Percentiles rank a stretch among this genome's conserved stretches.
phyloP scores from a whole-genome alignment of 805 yeast species.

The Ogataea nakhonphanomensis region DNA sequence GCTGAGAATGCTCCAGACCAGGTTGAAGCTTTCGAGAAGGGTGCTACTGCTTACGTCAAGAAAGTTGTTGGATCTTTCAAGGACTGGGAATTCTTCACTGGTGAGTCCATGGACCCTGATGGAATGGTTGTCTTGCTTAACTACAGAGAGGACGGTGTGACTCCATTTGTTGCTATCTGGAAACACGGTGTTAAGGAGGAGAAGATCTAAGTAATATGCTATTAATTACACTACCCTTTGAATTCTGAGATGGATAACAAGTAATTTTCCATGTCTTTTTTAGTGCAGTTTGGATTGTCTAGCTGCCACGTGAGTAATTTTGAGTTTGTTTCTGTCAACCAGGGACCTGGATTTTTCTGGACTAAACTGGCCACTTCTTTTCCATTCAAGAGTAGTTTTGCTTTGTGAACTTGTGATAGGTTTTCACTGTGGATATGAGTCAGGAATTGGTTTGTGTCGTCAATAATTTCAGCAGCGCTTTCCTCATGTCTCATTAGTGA shows the following conservation, averaged over 20 bases:
- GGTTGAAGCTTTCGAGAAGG: constrained; percentile 90
- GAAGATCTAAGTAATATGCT: constrained; percentile 65
- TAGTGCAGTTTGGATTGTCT: constrained; percentile 57
- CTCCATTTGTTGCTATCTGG: constrained; percentile 98
- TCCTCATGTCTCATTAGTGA: constrained; percentile 14
- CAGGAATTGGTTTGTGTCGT: background rate
- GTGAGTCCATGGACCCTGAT: constrained; percentile 99
- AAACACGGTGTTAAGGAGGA: constrained; percentile 92
- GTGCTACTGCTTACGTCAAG: constrained; percentile 94
- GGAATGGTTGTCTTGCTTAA: constrained; percentile 96
- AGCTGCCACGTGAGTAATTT: constrained; percentile 71
- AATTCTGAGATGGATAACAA: constrained; percentile 18
- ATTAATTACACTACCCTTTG: background rate
- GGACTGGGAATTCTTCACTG: constrained; percentile 99
- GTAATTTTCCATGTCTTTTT: constrained; percentile 53
- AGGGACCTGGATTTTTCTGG: constrained; percentile 74
- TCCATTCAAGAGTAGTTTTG: constrained; percentile 75
- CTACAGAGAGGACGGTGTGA: constrained; percentile 99
- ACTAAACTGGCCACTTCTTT: constrained; percentile 54
- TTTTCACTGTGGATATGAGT: constrained; percentile 20
- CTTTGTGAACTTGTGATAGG: constrained; percentile 41
- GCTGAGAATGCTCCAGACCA: constrained; percentile 87
- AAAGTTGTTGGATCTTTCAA: constrained; percentile 92
- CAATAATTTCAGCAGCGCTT: constrained; percentile 30
- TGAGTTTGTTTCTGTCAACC: constrained; percentile 64